Conservation (phyloP, 495 filamentous ascomycete species). For the Neurospora hispaniola region DNA sequence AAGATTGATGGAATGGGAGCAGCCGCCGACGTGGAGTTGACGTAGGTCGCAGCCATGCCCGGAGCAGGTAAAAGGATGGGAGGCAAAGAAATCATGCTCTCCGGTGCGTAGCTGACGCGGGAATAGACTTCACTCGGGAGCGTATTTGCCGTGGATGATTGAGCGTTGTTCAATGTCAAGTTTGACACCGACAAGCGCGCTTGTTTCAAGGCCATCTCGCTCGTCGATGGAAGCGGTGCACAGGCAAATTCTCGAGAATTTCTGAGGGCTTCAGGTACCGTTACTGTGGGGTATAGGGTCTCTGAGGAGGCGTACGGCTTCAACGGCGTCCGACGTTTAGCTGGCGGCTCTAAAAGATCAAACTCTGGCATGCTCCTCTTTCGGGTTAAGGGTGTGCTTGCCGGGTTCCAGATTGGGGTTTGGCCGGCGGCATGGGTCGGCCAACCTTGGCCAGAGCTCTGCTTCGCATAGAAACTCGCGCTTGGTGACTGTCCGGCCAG, state of each 20-base stretch:
- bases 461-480: conserved; percentile 8
- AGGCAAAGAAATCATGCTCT: conserved; percentile 27
- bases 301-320: not conserved
- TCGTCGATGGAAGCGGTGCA: not conserved
- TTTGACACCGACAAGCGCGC: conserved; percentile 30
- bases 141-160: conserved; percentile 3
- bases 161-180: conserved; percentile 32
- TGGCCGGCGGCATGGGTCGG: conserved; percentile 27
- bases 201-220: conserved; percentile 9
- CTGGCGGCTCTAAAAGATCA: conserved; percentile 49
- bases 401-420: conserved; percentile 35
- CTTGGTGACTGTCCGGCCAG: conserved; percentile 22
- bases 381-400: conserved; percentile 31
- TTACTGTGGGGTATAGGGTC: not conserved
- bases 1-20: conserved; percentile 18
- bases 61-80: conserved; percentile 33
- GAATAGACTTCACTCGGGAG: conserved; percentile 11
- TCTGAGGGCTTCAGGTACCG: not conserved
- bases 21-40: conserved; percentile 21
- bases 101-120: conserved; percentile 17
- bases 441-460: conserved; percentile 17
- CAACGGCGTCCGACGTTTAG: conserved; percentile 45
- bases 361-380: conserved; percentile 68
- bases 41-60: conserved; percentile 42
- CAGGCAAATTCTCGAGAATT: not conserved